Conservation (phyloP, 202 grass and related monocot genomes). For the Saccharum hybrid region DNA sequence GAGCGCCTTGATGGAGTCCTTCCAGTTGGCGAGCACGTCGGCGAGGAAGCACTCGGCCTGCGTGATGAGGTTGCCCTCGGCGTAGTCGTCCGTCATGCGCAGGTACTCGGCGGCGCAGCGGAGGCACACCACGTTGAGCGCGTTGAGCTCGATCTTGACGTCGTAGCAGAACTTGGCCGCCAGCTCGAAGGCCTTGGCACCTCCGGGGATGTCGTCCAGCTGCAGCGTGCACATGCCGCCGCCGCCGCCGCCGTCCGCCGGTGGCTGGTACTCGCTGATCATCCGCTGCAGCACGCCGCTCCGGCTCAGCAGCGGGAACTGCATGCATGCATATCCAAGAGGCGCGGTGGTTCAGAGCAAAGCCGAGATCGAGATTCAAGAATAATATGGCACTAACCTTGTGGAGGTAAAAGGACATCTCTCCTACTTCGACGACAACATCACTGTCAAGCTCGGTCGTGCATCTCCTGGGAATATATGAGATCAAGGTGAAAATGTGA, state of each 20-base stretch:
- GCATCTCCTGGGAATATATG: slow-evolving; percentile 50
- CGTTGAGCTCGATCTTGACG: slow-evolving; percentile 79
- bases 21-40: slow-evolving; percentile 71
- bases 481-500: not conserved
- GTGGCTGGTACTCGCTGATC: slow-evolving; percentile 54
- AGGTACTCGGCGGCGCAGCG: slow-evolving; percentile 86
- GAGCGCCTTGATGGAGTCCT: slow-evolving; percentile 84
- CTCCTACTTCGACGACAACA: slow-evolving; percentile 62
- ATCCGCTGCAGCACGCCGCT: slow-evolving; percentile 76
- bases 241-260: slow-evolving; percentile 35
- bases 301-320: slow-evolving; percentile 91
- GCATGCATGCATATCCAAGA: not conserved
- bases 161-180: slow-evolving; percentile 87
- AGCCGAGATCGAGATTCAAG: not conserved
- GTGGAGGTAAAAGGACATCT: slow-evolving; percentile 75
- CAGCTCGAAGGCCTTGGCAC: slow-evolving; percentile 85
- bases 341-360: not conserved
- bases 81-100: slow-evolving; percentile 89
- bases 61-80: slow-evolving; percentile 76
- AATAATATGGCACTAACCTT: not conserved
- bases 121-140: slow-evolving; percentile 73
- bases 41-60: slow-evolving; percentile 76
- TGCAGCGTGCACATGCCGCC: slow-evolving; percentile 60
- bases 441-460: slow-evolving; percentile 69
- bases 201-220: slow-evolving; percentile 86